Base-by-base conservation (phyloP, 768 basidiomycete genomes). In the Serendipita indica region DNA sequence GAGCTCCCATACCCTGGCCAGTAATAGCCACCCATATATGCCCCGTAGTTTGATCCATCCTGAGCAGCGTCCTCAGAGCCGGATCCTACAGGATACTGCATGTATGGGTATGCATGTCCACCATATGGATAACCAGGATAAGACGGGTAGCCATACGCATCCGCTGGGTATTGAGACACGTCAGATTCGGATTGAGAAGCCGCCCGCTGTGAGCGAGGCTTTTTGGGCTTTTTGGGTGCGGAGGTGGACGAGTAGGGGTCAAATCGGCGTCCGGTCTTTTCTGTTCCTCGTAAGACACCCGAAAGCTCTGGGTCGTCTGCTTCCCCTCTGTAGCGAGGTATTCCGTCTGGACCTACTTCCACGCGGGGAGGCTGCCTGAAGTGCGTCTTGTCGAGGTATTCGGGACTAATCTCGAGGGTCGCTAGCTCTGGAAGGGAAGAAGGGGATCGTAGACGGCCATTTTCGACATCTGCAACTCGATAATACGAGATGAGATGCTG, bases 401-500 rank as follows among this genome's bases (percentile, higher is more conserved):
- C 84, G 3, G 85, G 81, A 62, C 81, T 84, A 67, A 97, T 93
- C 62, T 88, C 86, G 28, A 97, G 77, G 0, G 85, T 79, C 0
- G 84, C 83, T 20, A 98, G 77, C 68, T 97, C 91, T 0, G 89
- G 86, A 0, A 93, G 74, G 2, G 88, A 84, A 0, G 89, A 93
- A 0, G 94, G 93, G 0, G 86, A 78, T 33, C 90, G 83, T 12
- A 98, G 79, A 30, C 89, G 84, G 13, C 92, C 93, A 46, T 81
- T 80, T 59, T 88, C 80, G 28, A 96, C 90, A 68, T 98, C 94
- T 62, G 89, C 84, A 57, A 93, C 78, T 64, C 83, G 84, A 75
- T 96, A 97, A 73, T 97, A 97, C 3, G 90, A 92, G 56, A 97
- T 88, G 58, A 96, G 78, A 69, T 96, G 93, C 66, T 96, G 91